A percentile compares a stretch with the other conserved stretches of the same genome.
Conservation (phyloP, 345 rosid species). For the thale cress (Arabidopsis thaliana) region DNA sequence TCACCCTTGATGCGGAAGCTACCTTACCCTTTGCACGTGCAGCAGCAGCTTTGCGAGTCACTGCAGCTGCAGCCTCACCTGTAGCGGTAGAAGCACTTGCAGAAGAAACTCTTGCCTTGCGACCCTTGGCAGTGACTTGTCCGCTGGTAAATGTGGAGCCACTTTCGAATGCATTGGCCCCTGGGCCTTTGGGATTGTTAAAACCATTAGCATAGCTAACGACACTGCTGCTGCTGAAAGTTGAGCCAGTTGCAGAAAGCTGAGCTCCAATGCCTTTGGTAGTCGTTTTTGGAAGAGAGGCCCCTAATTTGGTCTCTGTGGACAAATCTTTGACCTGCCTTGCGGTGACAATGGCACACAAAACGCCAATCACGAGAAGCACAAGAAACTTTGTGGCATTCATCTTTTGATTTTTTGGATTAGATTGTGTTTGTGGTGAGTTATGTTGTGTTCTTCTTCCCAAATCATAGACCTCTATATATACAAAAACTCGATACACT, state of each 20-base stretch:
- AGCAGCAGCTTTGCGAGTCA: not conserved
- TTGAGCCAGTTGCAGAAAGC: rapidly evolving
- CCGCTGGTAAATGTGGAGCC: not conserved
- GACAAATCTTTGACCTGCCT: not conserved
- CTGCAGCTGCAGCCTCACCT: not conserved
- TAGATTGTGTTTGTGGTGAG: not conserved
- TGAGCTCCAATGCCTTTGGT: not conserved
- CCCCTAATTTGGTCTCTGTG: not conserved
- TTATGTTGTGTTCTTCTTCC: slow-evolving; percentile 23
- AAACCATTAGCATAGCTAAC: not conserved
- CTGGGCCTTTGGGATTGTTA: not conserved
- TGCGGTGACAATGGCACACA: slow-evolving; percentile 22
- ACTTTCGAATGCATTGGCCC: not conserved
- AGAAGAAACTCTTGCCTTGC: not conserved
- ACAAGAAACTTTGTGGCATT: slow-evolving; percentile 15
- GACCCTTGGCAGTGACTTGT: not conserved
- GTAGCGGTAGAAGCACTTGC: not conserved
- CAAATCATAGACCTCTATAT: not conserved
- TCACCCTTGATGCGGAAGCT: not conserved
- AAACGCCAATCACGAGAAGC: slow-evolving; percentile 7
- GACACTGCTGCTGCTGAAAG: no score
- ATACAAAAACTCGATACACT: not conserved
- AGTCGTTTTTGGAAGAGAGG: not conserved
- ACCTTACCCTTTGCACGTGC: not conserved
- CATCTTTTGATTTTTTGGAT: slow-evolving; percentile 2